A percentile compares a stretch with the other conserved stretches of the same genome.
These are phyloP conservation scores for Jacaranda mimosifolia DNA, from an alignment of 257 asterid species.

Conservation along the genomic window DNA sequence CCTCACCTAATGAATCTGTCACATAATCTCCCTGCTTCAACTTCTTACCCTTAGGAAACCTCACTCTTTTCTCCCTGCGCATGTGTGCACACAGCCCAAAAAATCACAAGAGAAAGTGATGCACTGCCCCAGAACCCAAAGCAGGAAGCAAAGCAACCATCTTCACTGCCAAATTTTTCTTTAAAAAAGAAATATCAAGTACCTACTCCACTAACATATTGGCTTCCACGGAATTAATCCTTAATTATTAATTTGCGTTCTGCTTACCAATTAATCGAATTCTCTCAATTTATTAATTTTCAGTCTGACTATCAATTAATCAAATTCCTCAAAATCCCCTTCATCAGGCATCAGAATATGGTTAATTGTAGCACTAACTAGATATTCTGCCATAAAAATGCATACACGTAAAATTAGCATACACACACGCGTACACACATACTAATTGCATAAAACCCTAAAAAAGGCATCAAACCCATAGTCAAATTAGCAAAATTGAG, in stretches of 20 bases:
- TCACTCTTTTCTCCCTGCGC: slow-evolving; percentile 75
- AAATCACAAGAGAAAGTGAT: slow-evolving; percentile 4
- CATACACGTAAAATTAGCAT: background rate
- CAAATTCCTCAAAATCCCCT: slow-evolving; percentile 14
- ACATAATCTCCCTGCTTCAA: slow-evolving; percentile 68
- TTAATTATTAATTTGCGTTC: background rate
- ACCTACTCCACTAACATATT: slow-evolving; percentile 13
- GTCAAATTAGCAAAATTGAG: slow-evolving; percentile 26
- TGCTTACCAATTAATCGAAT: slow-evolving; percentile 22
- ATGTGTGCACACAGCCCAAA: slow-evolving; percentile 12
- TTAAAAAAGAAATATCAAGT: background rate
- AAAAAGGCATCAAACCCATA: slow-evolving; percentile 13
- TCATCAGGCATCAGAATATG: background rate
- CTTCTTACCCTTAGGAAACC: slow-evolving; percentile 98
- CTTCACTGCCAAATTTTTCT: background rate
- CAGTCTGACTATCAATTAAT: slow-evolving; percentile 2
- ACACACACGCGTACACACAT: slow-evolving; percentile 3
- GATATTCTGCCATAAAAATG: slow-evolving; percentile 11
- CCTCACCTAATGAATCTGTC: slow-evolving; percentile 45
- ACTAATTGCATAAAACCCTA: slow-evolving; percentile 40
- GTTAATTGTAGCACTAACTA: background rate
- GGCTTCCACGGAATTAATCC: background rate
- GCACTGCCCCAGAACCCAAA: slow-evolving; percentile 8
- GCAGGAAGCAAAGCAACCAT: background rate
- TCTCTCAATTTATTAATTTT: background rate